Conservation (phyloP, 148 eudicot species). For the Nyssa sinensis region DNA sequence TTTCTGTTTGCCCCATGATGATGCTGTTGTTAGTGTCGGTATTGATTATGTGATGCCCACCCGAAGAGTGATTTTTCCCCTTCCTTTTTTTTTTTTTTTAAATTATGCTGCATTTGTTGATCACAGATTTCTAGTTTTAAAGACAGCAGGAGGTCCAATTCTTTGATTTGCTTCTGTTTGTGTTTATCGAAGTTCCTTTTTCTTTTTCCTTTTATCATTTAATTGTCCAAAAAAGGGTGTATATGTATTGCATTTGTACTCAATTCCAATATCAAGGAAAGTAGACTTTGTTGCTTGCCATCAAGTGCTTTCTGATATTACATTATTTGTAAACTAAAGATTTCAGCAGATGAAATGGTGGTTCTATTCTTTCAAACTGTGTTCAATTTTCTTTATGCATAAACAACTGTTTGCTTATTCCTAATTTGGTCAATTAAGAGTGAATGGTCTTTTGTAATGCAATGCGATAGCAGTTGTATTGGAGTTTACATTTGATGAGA, state of each 20-base stretch:
- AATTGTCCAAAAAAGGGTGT: conserved; percentile 28
- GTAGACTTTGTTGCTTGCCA: not conserved
- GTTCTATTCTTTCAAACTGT: not conserved
- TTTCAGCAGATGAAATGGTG: not conserved
- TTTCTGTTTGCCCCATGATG: not conserved
- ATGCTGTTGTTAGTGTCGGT: conserved; percentile 13
- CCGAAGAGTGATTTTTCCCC: conserved; percentile 25
- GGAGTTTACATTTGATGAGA: too few relatives aligned
- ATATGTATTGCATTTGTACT: conserved; percentile 19
- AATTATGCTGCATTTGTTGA: conserved; percentile 11
- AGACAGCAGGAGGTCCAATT: conserved; percentile 35
- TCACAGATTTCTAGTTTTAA: conserved; percentile 10
- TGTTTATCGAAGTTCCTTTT: conserved; percentile 21
- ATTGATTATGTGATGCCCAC: conserved; percentile 19
- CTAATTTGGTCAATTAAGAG: too few relatives aligned
- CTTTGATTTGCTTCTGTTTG: conserved; percentile 43
- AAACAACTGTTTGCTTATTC: too few relatives aligned
- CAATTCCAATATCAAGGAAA: not conserved
- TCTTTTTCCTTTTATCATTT: conserved; percentile 3
- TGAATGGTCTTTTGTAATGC: too few relatives aligned
- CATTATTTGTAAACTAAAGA: too few relatives aligned
- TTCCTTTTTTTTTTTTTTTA: conserved; percentile 8
- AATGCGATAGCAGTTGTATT: too few relatives aligned
- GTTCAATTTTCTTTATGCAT: not conserved
- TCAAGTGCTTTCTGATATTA: not conserved